A percentile compares a stretch with the other conserved stretches of the same genome.
phyloP scores from a whole-genome alignment of 768 basidiomycete genomes.

The Auricularia sp. region DNA sequence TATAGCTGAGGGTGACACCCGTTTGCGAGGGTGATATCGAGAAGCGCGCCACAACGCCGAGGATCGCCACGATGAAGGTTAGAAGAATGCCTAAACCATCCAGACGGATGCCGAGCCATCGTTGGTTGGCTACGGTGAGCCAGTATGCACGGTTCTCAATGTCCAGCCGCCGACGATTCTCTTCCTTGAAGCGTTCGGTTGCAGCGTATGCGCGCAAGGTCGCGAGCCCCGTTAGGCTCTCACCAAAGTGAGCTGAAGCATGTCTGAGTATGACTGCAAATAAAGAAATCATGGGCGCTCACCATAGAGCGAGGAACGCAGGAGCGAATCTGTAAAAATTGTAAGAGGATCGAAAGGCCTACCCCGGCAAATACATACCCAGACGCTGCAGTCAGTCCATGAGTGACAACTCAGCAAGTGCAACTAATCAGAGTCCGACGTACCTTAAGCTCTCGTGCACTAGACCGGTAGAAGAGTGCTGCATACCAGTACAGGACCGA shows the following conservation, averaged over 20 bases:
- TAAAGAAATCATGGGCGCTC: no score
- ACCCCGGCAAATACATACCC: constrained; percentile 25
- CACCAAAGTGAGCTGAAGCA: constrained; percentile 49
- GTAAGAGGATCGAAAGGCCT: background rate
- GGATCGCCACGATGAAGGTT: constrained; percentile 50
- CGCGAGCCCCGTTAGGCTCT: constrained; percentile 60
- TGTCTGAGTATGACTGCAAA: no score
- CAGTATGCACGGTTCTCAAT: constrained; percentile 65
- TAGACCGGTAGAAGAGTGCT: constrained; percentile 75
- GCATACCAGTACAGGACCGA: constrained; percentile 54
- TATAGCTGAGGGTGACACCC: constrained; percentile 63
- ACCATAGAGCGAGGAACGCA: constrained; percentile 62
- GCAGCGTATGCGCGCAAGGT: constrained; percentile 70
- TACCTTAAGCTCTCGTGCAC: constrained; percentile 80
- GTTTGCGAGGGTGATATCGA: constrained; percentile 57
- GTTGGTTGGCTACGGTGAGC: constrained; percentile 58
- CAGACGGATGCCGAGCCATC: constrained; percentile 64
- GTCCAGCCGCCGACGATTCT: constrained; percentile 60
- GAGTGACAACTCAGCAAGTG: constrained; percentile 2
- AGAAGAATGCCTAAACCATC: constrained; percentile 58
- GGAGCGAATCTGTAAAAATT: constrained; percentile 43
- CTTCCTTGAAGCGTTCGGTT: constrained; percentile 46
- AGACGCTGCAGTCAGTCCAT: constrained; percentile 34
- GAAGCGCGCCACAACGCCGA: constrained; percentile 47
- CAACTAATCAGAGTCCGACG: constrained; percentile 2